Percentiles rank a stretch among this genome's conserved stretches.
phyloP scores from a whole-genome alignment of 2,329 filamentous ascomycete species.

The Aspergillus sp. region DNA sequence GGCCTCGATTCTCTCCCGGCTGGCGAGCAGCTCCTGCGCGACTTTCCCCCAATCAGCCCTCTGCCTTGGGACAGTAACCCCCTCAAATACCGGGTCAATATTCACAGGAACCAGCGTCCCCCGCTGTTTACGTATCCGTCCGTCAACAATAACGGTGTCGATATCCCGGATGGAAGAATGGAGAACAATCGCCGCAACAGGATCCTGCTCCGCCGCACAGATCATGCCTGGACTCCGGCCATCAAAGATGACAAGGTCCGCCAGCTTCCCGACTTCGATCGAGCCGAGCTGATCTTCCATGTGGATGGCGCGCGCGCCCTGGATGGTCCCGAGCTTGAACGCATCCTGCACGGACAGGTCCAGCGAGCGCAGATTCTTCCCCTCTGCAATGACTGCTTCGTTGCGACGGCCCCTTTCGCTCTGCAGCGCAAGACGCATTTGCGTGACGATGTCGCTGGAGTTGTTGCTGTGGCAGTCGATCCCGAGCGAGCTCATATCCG shows the following conservation, averaged over 20 bases:
- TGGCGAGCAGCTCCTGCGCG: background rate
- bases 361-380: conserved; percentile 10
- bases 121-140: conserved; percentile 18
- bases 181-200: conserved; percentile 29
- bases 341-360: conserved; percentile 23
- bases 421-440: conserved; percentile 28
- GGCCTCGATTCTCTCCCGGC: background rate
- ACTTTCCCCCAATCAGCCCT: conserved; percentile 3
- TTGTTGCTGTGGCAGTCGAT: conserved; percentile 34
- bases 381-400: conserved; percentile 8
- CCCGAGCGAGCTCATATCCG: conserved; percentile 22
- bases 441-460: conserved; percentile 24
- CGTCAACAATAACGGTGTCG: conserved; percentile 30
- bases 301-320: conserved; percentile 27
- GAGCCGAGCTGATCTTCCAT: conserved; percentile 27
- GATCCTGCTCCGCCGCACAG: conserved; percentile 26
- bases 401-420: conserved; percentile 19
- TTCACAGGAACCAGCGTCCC: conserved; percentile 13
- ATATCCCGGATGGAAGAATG: conserved; percentile 27
- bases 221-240: conserved; percentile 23
- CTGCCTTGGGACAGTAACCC: background rate
- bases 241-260: conserved; percentile 32
- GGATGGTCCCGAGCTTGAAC: conserved; percentile 28
- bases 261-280: conserved; percentile 27
- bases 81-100: background rate